phyloP scores from a whole-genome alignment of 768 basidiomycete genomes.

The Amanita exitialis region DNA sequence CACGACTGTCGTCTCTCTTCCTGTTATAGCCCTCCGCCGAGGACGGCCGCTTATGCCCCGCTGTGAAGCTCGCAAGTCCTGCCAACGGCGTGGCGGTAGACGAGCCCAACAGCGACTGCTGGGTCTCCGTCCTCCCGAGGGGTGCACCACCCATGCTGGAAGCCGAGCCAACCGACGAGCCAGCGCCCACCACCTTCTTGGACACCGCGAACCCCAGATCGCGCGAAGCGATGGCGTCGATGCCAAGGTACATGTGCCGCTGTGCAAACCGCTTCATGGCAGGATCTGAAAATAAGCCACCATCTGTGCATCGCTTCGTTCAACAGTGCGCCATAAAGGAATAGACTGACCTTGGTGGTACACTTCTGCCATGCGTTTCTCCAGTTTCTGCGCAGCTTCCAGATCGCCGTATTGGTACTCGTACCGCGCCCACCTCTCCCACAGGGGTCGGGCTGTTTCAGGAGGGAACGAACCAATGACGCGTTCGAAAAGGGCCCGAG shows the following conservation, averaged over 20 bases:
- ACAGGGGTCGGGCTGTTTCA: conserved; percentile 75
- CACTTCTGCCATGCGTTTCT: conserved; percentile 79
- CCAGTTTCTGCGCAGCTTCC: conserved; percentile 79
- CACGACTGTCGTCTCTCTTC: conserved; percentile 19
- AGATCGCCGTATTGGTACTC: conserved; percentile 95
- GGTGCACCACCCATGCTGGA: not conserved
- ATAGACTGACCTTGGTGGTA: conserved; percentile 66
- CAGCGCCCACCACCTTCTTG: conserved; percentile 19
- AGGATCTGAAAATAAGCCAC: conserved; percentile 45
- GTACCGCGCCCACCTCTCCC: conserved; percentile 95
- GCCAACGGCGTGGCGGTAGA: not conserved
- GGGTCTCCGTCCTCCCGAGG: conserved; percentile 25
- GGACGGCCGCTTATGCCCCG: conserved; percentile 22
- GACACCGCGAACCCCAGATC: conserved; percentile 77
- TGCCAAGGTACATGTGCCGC: conserved; percentile 70
- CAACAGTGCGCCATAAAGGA: conserved; percentile 2
- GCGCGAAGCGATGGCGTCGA: conserved; percentile 80
- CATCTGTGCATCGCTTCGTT: conserved; percentile 6
- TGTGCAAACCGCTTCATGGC: conserved; percentile 89
- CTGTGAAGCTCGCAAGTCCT: not conserved
- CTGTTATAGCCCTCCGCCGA: conserved; percentile 22
- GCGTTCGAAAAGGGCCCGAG: conserved; percentile 90
- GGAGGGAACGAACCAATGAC: conserved; percentile 70
- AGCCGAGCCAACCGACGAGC: not conserved
- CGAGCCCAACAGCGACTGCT: conserved; percentile 17